Base-by-base conservation (phyloP, 148 eudicot genomes). In the Camellia japonica region DNA sequence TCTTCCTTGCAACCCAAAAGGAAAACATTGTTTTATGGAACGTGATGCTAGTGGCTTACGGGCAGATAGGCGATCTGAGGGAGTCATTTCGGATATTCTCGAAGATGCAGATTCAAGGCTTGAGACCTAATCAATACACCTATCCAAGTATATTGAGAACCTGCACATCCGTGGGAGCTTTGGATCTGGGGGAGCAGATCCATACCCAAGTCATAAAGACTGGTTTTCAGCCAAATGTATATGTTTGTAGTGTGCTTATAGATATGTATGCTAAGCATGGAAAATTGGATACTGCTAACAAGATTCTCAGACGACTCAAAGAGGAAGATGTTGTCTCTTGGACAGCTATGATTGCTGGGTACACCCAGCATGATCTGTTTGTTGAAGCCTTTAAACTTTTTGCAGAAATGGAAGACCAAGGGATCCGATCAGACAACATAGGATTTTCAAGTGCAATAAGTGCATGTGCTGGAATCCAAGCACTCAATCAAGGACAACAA, bases 191-290 rank as follows among this genome's bases (percentile, higher is more conserved):
- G 80, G 93, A 88, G 83, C 98, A 95, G 77, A 86, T 95, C 64
- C 98, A 95, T 79, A 80, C 85, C 68, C 95, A 93, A 84, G 89
- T 89, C 68, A 82, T 95, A 56, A 95, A 95, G 68, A 91, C 89
- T 46, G 97, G 98, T 3, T 95, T 93, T 85, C 94, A 91, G 76
- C 89, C 85, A 80, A 95, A 93, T 84, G 89, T 89, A 73, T 89
- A 93, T 85, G 94, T 93, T 58, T 86, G 92, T 68, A 95, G 97
- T 78, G 91, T 95, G 72, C 92, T 95, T 62, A 90, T 95, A 62
- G 97, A 93, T 83, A 93, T 95, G 97, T 95, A 95, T 87, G 86
- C 94, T 66, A 95, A 95, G 81, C 88, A 87, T 73, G 97, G 95
- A 51, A 55, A 82, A 75, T 78, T 95, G 78, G 84, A 89, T 44